Percentiles rank a stretch among this genome's conserved stretches.
Evolutionary conservation across 2,329 filamentous ascomycete species (phyloP).

Genomic region (Sporothrix curviconia): DNA sequence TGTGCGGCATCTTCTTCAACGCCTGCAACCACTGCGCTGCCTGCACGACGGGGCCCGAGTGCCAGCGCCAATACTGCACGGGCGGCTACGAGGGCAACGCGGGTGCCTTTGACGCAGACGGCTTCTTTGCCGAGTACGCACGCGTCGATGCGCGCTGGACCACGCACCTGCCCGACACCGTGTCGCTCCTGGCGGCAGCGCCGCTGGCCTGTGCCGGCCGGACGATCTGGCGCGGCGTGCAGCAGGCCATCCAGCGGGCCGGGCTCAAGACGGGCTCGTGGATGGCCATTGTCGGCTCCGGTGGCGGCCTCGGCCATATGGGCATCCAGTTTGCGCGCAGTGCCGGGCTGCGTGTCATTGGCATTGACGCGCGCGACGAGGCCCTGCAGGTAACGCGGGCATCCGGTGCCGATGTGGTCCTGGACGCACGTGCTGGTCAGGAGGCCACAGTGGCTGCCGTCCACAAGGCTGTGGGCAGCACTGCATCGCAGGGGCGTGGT

Average conservation of each 20-base stretch:
- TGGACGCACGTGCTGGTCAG: slow-evolving; percentile 41
- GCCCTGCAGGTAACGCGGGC: slow-evolving; percentile 22
- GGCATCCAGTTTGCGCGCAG: slow-evolving; percentile 44
- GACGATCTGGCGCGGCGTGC: slow-evolving; percentile 43
- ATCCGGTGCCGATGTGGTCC: slow-evolving; percentile 38
- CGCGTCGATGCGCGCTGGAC: slow-evolving; percentile 41
- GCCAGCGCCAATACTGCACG: slow-evolving; percentile 47
- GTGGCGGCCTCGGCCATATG: slow-evolving; percentile 48
- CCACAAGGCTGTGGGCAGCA: slow-evolving; percentile 26
- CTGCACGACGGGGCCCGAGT: slow-evolving; percentile 43
- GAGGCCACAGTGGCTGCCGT: slow-evolving; percentile 24
- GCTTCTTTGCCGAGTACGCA: slow-evolving; percentile 52
- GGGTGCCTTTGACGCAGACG: slow-evolving; percentile 42
- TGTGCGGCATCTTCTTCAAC: slow-evolving; percentile 47
- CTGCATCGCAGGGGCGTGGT: slow-evolving; percentile 33
- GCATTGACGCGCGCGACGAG: slow-evolving; percentile 39
- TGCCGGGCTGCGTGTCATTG: slow-evolving; percentile 44
- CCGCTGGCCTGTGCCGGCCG: slow-evolving; percentile 51
- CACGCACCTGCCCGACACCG: slow-evolving; percentile 40
- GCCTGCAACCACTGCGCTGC: slow-evolving; percentile 47
- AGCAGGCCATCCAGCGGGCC: slow-evolving; percentile 27
- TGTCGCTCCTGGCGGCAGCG: slow-evolving; percentile 45
- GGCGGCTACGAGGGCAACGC: slow-evolving; percentile 36
- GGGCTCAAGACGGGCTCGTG: slow-evolving; percentile 30
- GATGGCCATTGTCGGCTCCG: slow-evolving; percentile 41